Conservation (phyloP, 2,329 filamentous ascomycete species). For the Gnomoniopsis smithogilvyi region DNA sequence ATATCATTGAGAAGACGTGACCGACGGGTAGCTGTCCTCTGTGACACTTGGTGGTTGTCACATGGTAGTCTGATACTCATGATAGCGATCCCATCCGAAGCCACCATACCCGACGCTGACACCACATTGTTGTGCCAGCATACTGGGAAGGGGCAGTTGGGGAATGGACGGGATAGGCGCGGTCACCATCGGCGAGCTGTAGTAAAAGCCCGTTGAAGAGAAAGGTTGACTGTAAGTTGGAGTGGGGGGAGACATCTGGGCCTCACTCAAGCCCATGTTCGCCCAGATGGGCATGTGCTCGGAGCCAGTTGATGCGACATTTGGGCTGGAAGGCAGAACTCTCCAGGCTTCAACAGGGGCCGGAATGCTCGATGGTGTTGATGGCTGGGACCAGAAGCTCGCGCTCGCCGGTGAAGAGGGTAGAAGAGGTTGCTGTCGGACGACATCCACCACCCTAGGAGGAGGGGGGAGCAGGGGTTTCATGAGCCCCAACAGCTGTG, state of each 20-base stretch:
- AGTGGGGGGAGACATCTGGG: slow-evolving; percentile 69
- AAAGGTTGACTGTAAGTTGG: slow-evolving; percentile 78
- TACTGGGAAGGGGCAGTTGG: slow-evolving; percentile 78
- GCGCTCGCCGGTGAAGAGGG: slow-evolving; percentile 74
- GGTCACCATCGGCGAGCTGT: slow-evolving; percentile 72
- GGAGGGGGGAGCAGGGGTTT: slow-evolving; percentile 83
- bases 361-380: slow-evolving; percentile 62
- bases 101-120: slow-evolving; percentile 71
- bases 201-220: slow-evolving; percentile 71
- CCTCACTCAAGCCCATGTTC: slow-evolving; percentile 70
- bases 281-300: slow-evolving; percentile 75
- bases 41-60: slow-evolving; percentile 62
- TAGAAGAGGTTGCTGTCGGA: slow-evolving; percentile 80
- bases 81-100: slow-evolving; percentile 83
- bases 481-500: slow-evolving; percentile 78
- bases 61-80: slow-evolving; percentile 83
- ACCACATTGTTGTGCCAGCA: slow-evolving; percentile 82
- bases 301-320: slow-evolving; percentile 65
- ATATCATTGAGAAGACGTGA: slow-evolving; percentile 41
- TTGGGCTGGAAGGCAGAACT: slow-evolving; percentile 84
- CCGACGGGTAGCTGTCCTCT: slow-evolving; percentile 44
- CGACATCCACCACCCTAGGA: slow-evolving; percentile 83
- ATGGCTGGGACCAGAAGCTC: slow-evolving; percentile 77
- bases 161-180: slow-evolving; percentile 59
- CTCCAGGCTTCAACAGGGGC: slow-evolving; percentile 84